These are phyloP conservation scores for Wickerhamomyces strasburgensis DNA, from an alignment of 805 yeast species.

Conservation along the genomic window DNA sequence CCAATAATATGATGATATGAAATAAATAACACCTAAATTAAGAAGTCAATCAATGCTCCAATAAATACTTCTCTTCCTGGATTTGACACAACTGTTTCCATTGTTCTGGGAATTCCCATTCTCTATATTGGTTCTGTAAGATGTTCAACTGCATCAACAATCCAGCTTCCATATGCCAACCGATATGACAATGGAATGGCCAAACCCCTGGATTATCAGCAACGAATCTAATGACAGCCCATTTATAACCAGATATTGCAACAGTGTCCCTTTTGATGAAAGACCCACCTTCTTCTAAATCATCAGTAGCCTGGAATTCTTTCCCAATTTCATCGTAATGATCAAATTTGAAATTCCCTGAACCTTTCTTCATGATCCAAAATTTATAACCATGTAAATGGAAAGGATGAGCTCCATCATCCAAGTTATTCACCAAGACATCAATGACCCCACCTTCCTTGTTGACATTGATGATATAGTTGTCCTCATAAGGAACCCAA, in stretches of 20 bases:
- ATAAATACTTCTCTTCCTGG: constrained; percentile 4
- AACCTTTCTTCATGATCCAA: constrained; percentile 24
- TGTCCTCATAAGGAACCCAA: constrained; percentile 14
- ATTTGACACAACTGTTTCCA: constrained; percentile 23
- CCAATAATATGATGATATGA: no score
- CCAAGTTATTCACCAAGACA: constrained; percentile 59
- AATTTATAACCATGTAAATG: constrained; percentile 49
- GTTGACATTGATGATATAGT: constrained; percentile 20
- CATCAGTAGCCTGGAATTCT: constrained; percentile 40
- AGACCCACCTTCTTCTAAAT: constrained; percentile 34
- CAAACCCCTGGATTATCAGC: constrained; percentile 80
- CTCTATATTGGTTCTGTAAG: constrained; percentile 19
- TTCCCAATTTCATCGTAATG: constrained; percentile 27
- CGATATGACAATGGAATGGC: constrained; percentile 76
- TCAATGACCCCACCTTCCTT: constrained; percentile 41
- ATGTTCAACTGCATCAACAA: constrained; percentile 30
- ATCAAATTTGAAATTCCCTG: constrained; percentile 23
- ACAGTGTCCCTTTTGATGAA: constrained; percentile 49
- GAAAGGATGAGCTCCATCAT: constrained; percentile 63
- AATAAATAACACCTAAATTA: no score
- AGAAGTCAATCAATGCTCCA: no score
- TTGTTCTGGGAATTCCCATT: constrained; percentile 23
- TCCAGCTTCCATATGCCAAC: constrained; percentile 41
- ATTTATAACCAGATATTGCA: constrained; percentile 52
- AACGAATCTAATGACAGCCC: constrained; percentile 50